Evolutionary conservation across 176 grass and related monocot genomes (phyloP).

Genomic region (Sorghum bicolor): DNA sequence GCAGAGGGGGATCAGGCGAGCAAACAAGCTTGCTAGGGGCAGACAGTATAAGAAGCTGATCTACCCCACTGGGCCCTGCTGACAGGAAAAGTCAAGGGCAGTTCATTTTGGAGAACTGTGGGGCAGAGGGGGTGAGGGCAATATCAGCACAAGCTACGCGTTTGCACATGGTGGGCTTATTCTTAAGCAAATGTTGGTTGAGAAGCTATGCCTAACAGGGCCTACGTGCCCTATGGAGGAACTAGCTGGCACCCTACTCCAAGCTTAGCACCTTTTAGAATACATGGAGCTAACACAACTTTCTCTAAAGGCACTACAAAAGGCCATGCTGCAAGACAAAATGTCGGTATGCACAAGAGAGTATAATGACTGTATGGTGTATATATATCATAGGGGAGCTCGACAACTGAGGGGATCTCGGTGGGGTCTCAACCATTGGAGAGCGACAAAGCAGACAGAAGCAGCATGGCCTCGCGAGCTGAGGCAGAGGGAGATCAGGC

Average conservation of each 20-base stretch:
- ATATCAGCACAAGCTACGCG: background rate
- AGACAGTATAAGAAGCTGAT: background rate
- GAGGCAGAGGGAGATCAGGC: background rate
- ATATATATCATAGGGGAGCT: background rate
- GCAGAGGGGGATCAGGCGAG: background rate
- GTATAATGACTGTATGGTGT: background rate
- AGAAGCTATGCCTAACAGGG: background rate
- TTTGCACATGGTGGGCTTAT: background rate
- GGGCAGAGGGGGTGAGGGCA: no score
- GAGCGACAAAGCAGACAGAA: background rate
- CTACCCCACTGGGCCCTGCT: background rate
- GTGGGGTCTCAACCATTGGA: background rate
- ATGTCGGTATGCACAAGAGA: background rate
- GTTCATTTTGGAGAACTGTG: no score
- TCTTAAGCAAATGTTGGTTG: background rate
- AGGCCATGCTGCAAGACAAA: background rate
- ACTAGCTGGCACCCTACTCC: background rate
- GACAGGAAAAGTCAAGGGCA: background rate
- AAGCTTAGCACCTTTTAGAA: background rate
- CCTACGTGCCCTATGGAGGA: background rate
- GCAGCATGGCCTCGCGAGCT: background rate
- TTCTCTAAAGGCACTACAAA: slow-evolving; percentile 9
- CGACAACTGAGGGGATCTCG: background rate
- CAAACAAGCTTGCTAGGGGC: background rate
- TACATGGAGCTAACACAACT: background rate